A percentile compares a stretch with the other conserved stretches of the same genome.
Conservation (phyloP, 306 rosid genomes). For the Neltuma alba region DNA sequence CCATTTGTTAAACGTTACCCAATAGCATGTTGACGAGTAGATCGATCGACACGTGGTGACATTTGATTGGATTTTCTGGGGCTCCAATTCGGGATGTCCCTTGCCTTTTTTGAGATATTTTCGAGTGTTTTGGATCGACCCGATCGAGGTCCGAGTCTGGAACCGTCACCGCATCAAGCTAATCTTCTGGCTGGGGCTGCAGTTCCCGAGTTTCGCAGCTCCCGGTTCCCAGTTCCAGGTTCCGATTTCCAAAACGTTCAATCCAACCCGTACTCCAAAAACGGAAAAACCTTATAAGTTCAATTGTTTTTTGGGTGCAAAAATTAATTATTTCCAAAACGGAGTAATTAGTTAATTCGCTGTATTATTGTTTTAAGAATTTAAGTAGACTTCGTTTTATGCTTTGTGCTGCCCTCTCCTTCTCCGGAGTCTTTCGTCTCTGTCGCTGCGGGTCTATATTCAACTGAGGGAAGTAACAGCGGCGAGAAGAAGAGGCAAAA, state of each 20-base stretch:
- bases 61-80: not conserved
- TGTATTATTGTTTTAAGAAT: not conserved
- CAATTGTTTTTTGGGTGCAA: not conserved
- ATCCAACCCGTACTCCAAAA: not conserved
- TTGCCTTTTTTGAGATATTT: not conserved
- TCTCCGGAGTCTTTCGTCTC: not conserved
- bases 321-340: not conserved
- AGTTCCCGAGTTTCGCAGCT: not conserved
- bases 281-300: not conserved
- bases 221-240: not conserved
- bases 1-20: not conserved
- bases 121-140: not conserved
- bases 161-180: not conserved
- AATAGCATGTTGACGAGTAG: not conserved
- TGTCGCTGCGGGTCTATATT: conserved; percentile 12
- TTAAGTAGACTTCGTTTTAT: not conserved
- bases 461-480: not conserved
- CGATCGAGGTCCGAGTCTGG: not conserved
- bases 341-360: not conserved
- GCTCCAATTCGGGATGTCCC: not conserved
- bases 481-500: conserved; percentile 33
- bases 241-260: not conserved
- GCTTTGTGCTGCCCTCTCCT: not conserved
- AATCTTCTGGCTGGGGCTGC: no score
- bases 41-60: not conserved